Percentiles rank a stretch among this genome's conserved stretches.
phyloP scores from a whole-genome alignment of 208 protist genomes.

The Crithidia thermophila region DNA sequence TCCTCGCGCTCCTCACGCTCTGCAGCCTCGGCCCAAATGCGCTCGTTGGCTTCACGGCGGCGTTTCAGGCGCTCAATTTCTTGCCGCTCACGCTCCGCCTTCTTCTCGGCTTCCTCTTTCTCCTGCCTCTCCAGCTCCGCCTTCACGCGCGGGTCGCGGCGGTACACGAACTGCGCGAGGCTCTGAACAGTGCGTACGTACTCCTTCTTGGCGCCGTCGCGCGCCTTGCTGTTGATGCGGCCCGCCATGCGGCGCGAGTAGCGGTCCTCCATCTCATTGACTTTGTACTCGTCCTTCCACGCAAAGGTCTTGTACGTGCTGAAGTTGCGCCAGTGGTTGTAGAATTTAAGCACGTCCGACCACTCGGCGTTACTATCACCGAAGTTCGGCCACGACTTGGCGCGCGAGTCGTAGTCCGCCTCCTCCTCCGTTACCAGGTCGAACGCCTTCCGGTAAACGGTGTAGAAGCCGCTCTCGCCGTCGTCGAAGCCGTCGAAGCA shows the following conservation, averaged over 20 bases:
- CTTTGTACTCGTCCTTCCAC: slow-evolving; percentile 93
- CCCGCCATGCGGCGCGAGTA: slow-evolving; percentile 84
- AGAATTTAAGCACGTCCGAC: slow-evolving; percentile 76
- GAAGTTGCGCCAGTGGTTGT: slow-evolving; percentile 88
- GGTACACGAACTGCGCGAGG: slow-evolving; percentile 82
- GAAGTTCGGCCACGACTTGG: slow-evolving; percentile 74
- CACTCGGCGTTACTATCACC: slow-evolving; percentile 64
- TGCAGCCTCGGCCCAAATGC: slow-evolving; percentile 79
- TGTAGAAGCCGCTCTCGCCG: slow-evolving; percentile 76
- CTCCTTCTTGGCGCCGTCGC: slow-evolving; percentile 80
- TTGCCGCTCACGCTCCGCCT: slow-evolving; percentile 53
- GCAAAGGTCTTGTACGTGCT: slow-evolving; percentile 85
- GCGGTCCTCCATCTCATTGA: slow-evolving; percentile 90
- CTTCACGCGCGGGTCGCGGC: slow-evolving; percentile 85
- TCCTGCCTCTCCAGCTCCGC: slow-evolving; percentile 60
- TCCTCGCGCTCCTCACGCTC: slow-evolving; percentile 83
- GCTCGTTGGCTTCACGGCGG: slow-evolving; percentile 77
- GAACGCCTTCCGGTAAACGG: slow-evolving; percentile 80
- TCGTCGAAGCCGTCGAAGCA: slow-evolving; percentile 87
- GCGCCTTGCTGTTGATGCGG: slow-evolving; percentile 87
- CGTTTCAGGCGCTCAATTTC: slow-evolving; percentile 60
- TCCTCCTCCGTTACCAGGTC: slow-evolving; percentile 75
- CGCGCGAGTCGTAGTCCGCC: slow-evolving; percentile 54
- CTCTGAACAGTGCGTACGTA: slow-evolving; percentile 83
- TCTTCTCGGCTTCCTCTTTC: slow-evolving; percentile 61